phyloP scores from a whole-genome alignment of 2,329 filamentous ascomycete genomes.

The Fusarium sp. region DNA sequence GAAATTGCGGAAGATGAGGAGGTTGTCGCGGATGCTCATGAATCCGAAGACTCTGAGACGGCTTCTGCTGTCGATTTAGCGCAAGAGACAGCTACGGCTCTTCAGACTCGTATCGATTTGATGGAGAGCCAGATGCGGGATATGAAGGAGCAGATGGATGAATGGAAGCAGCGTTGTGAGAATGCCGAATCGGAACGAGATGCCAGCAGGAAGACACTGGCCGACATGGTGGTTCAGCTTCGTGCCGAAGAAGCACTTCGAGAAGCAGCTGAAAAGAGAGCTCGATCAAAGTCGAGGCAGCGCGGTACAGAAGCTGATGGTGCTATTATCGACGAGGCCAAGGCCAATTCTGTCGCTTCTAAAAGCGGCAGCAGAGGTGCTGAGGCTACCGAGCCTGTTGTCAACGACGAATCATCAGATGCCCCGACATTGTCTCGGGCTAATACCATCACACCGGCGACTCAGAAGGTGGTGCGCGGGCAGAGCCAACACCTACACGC shows the following conservation, averaged over 20 bases:
- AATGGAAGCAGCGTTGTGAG: slow-evolving; percentile 80
- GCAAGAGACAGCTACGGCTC: slow-evolving; percentile 43
- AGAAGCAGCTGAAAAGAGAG: slow-evolving; percentile 54
- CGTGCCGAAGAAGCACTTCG: slow-evolving; percentile 69
- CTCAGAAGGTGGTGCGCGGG: slow-evolving; percentile 52
- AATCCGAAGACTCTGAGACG: slow-evolving; percentile 47
- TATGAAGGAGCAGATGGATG: slow-evolving; percentile 81
- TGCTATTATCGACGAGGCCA: slow-evolving; percentile 28
- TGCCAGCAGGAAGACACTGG: slow-evolving; percentile 75
- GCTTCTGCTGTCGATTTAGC: slow-evolving; percentile 51
- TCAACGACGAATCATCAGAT: slow-evolving; percentile 50
- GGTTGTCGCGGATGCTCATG: slow-evolving; percentile 29
- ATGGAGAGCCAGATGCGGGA: slow-evolving; percentile 84
- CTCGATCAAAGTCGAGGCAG: slow-evolving; percentile 50
- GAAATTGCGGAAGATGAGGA: slow-evolving; percentile 34
- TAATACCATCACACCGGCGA: slow-evolving; percentile 60
- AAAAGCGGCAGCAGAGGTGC: slow-evolving; percentile 28
- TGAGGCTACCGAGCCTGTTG: slow-evolving; percentile 31
- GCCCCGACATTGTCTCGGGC: slow-evolving; percentile 57
- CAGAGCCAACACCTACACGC: slow-evolving; percentile 58
- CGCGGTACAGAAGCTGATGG: slow-evolving; percentile 41
- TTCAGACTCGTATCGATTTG: slow-evolving; percentile 75
- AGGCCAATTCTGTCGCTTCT: slow-evolving; percentile 32
- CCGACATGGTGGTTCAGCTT: slow-evolving; percentile 88
- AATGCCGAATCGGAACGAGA: slow-evolving; percentile 81